Conservation (phyloP, 75 land plant species). For the Larix kaempferi region DNA sequence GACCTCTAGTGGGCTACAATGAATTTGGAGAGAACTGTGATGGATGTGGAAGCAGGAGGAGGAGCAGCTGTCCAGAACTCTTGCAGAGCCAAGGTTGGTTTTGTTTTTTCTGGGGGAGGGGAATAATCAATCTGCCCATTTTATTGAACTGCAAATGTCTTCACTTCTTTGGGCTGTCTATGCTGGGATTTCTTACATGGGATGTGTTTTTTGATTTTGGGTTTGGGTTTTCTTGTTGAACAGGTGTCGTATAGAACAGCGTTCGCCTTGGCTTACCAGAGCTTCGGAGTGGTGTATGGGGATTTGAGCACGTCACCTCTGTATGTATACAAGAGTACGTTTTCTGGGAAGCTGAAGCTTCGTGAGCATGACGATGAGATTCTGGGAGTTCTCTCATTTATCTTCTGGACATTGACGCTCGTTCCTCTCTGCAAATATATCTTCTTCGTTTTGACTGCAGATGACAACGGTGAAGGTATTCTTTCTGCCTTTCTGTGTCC, state of each 20-base stretch:
- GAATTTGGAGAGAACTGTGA: too few species aligned
- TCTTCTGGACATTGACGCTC: constrained; percentile 69
- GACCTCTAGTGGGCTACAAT: too few species aligned
- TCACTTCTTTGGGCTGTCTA: too few species aligned
- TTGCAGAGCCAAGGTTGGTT: too few species aligned
- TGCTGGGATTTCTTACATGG: too few species aligned
- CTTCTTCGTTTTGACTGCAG: constrained; percentile 59
- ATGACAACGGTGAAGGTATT: constrained; percentile 86
- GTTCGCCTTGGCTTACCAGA: constrained; percentile 56
- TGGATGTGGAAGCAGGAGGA: too few species aligned
- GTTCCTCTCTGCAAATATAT: constrained; percentile 62
- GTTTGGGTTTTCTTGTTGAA: too few species aligned
- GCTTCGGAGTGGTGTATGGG: constrained; percentile 82
- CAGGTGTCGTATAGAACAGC: constrained; percentile 13
- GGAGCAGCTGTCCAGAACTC: too few species aligned
- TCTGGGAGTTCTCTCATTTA: constrained; percentile 56
- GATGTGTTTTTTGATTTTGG: too few species aligned
- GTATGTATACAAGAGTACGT: constrained; percentile 70
- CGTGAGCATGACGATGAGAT: constrained; percentile 48
- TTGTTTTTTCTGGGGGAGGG: too few species aligned
- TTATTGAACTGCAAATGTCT: too few species aligned
- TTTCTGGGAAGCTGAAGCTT: constrained; percentile 37
- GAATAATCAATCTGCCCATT: too few species aligned
- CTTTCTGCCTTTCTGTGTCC: not conserved
- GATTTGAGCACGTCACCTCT: constrained; percentile 66